Evolutionary conservation across 306 rosid species (phyloP).

Genomic region (Vigna nakashimae): DNA sequence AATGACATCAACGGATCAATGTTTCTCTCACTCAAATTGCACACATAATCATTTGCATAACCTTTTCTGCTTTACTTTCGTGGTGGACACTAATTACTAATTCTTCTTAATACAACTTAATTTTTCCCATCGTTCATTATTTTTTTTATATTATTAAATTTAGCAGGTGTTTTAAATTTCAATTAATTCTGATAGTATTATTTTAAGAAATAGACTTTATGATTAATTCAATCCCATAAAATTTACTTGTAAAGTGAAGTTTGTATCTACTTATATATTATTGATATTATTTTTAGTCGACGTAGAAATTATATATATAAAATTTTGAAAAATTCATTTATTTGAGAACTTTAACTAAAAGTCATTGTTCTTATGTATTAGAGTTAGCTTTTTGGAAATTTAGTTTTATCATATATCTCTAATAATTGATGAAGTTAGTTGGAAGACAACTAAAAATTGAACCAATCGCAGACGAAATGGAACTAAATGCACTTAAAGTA

Average conservation of each 20-base stretch:
- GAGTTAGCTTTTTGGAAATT: too few relatives aligned
- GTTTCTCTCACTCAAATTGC: conserved; percentile 12
- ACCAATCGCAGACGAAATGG: not conserved
- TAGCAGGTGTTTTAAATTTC: too few relatives aligned
- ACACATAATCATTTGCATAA: conserved; percentile 29
- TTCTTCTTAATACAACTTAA: not conserved
- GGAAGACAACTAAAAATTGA: not conserved
- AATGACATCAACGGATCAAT: conserved; percentile 38
- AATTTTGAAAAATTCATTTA: too few relatives aligned
- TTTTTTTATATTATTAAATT: not conserved
- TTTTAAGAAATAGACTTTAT: too few relatives aligned
- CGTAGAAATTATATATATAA: too few relatives aligned
- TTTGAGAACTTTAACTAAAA: too few relatives aligned
- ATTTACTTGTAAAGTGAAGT: too few relatives aligned
- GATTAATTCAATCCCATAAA: too few relatives aligned
- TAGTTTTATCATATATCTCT: not conserved
- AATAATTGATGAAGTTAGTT: not conserved
- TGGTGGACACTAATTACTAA: conserved; percentile 20
- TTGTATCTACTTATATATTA: too few relatives aligned
- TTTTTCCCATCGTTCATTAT: conserved; percentile 10
- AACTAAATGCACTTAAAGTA: not conserved
- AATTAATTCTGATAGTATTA: too few relatives aligned
- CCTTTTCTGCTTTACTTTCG: conserved; percentile 33
- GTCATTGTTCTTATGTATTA: too few relatives aligned
- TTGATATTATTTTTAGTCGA: too few relatives aligned